phyloP scores from a whole-genome alignment of 306 rosid genomes.

The Corylus avellana region DNA sequence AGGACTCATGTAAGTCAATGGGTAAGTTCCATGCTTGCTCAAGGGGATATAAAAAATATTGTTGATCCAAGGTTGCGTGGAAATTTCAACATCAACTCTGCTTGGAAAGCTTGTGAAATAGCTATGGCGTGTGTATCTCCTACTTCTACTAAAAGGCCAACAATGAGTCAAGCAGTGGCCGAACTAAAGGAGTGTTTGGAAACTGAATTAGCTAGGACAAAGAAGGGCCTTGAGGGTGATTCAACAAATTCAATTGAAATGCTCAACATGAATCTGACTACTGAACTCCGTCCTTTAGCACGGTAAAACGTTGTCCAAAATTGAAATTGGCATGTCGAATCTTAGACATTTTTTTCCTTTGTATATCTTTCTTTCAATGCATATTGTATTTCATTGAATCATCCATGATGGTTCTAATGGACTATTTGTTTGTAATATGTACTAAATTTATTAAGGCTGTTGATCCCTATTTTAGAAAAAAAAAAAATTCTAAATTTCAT shows the following conservation, averaged over 20 bases:
- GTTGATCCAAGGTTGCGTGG: constrained; percentile 15
- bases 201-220: not conserved
- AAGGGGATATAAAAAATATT: constrained; percentile 8
- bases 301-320: not conserved
- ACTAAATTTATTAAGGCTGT: too few species aligned
- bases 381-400: not conserved
- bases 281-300: not conserved
- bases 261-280: not conserved
- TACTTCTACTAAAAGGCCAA: constrained; percentile 18
- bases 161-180: constrained; percentile 14
- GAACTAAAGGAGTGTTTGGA: constrained; percentile 21
- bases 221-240: too few species aligned
- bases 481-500: too few species aligned
- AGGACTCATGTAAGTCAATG: constrained; percentile 10
- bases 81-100: not conserved
- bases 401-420: too few species aligned
- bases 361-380: too few species aligned
- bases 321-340: not conserved
- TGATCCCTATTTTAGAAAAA: too few species aligned
- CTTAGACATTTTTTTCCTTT: not conserved
- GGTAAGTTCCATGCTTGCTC: constrained; percentile 1
- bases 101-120: constrained; percentile 27
- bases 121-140: constrained; percentile 18
- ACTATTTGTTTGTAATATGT: too few species aligned
- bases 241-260: not conserved